Conservation (phyloP, 2,329 filamentous ascomycete genomes). For the Myriosclerotinia curreyana region DNA sequence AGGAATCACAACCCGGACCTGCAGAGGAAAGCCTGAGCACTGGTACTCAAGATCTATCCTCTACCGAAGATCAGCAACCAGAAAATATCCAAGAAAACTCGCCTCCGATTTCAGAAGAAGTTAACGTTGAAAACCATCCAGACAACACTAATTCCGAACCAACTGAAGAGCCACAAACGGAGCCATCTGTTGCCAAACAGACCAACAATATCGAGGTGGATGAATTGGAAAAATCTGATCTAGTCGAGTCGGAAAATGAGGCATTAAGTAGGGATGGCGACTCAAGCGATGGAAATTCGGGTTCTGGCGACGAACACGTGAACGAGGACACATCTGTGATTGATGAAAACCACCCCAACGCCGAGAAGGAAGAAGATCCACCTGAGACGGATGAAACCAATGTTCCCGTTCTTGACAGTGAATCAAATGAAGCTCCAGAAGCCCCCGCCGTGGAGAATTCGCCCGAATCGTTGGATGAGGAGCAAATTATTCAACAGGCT, state of each 20-base stretch:
- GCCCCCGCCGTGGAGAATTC: background rate
- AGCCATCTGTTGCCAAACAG: background rate
- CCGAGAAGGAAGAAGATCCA: background rate
- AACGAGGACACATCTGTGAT: background rate
- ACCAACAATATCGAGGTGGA: background rate
- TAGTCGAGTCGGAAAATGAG: background rate
- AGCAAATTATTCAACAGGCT: background rate
- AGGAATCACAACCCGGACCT: background rate
- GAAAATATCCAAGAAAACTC: background rate
- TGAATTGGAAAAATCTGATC: background rate
- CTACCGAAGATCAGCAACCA: background rate
- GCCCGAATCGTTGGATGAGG: background rate
- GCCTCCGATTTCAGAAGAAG: background rate
- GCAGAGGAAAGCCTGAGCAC: background rate
- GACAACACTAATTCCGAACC: background rate
- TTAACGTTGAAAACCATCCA: background rate
- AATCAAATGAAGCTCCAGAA: background rate
- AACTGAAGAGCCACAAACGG: background rate
- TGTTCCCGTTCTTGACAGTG: background rate
- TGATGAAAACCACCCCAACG: background rate
- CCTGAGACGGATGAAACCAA: background rate
- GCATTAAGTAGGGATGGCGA: slow-evolving; percentile 4
- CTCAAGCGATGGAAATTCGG: background rate
- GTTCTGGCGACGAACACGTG: background rate
- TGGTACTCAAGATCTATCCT: background rate